Percentiles rank a stretch among this genome's conserved stretches.
These are phyloP conservation scores for Lasiodiplodia gonubiensis DNA, from an alignment of 2,329 filamentous ascomycete genomes.

Conservation along the genomic window DNA sequence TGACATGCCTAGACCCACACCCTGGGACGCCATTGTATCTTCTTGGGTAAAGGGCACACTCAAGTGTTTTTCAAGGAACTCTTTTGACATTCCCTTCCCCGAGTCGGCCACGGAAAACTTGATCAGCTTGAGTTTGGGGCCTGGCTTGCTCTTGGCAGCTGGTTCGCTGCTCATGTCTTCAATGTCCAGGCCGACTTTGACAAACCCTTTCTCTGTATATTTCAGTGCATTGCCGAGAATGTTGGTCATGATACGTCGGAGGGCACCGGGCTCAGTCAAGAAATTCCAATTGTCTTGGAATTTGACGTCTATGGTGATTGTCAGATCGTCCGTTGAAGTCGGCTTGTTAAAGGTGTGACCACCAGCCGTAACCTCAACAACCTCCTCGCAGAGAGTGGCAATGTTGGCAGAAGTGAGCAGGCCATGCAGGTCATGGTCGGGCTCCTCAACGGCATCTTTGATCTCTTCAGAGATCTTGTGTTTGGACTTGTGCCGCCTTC, in stretches of 20 bases:
- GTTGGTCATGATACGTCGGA: constrained; percentile 45
- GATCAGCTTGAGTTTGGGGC: constrained; percentile 33
- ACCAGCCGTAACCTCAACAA: constrained; percentile 20
- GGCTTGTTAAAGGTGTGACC: constrained; percentile 25
- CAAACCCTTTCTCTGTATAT: constrained; percentile 45
- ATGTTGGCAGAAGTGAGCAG: constrained; percentile 17
- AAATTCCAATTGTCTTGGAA: constrained; percentile 33
- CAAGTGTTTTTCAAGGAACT: constrained; percentile 45
- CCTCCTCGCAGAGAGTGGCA: constrained; percentile 22
- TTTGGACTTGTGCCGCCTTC: constrained; percentile 32
- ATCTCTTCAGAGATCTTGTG: constrained; percentile 24
- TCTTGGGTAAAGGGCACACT: constrained; percentile 50
- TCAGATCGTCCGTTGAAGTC: constrained; percentile 13
- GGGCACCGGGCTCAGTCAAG: constrained; percentile 43
- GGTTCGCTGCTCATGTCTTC: constrained; percentile 30
- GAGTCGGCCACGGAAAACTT: constrained; percentile 46
- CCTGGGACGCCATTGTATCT: constrained; percentile 41
- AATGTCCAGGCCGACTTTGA: constrained; percentile 45
- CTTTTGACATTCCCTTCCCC: constrained; percentile 49
- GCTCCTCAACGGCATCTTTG: constrained; percentile 17
- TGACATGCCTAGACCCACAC: constrained; percentile 47
- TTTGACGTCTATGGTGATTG: constrained; percentile 23
- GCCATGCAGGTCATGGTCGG: constrained; percentile 20
- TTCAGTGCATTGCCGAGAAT: constrained; percentile 49
- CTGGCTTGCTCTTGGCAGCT: constrained; percentile 18